phyloP scores from a whole-genome alignment of 129 eudicot species.

The Daucus carota region DNA sequence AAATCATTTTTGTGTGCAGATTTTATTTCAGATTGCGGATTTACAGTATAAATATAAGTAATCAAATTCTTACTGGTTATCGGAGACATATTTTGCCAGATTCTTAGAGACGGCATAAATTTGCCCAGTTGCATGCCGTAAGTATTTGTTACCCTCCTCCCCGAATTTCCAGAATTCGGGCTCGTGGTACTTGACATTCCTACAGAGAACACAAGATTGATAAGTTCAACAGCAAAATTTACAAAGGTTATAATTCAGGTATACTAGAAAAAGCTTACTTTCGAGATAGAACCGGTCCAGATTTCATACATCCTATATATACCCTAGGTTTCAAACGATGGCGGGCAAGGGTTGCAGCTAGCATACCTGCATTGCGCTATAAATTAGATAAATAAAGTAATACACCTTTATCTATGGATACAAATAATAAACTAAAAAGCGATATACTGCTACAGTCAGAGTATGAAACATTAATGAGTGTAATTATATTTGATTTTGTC shows the following conservation, averaged over 20 bases:
- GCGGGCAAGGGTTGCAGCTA: slow-evolving; percentile 50
- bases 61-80: slow-evolving; percentile 38
- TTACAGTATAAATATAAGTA: background rate
- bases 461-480: background rate
- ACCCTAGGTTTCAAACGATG: slow-evolving; percentile 49
- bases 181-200: slow-evolving; percentile 59
- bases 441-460: background rate
- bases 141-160: slow-evolving; percentile 61
- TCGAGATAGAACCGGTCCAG: slow-evolving; percentile 61
- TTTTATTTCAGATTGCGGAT: background rate
- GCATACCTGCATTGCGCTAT: slow-evolving; percentile 30
- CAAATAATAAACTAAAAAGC: background rate
- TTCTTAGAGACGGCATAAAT: slow-evolving; percentile 57
- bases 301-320: slow-evolving; percentile 67
- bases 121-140: slow-evolving; percentile 73
- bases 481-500: background rate
- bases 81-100: slow-evolving; percentile 50
- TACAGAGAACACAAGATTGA: slow-evolving; percentile 17
- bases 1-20: background rate
- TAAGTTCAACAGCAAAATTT: background rate
- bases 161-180: slow-evolving; percentile 72
- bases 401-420: background rate
- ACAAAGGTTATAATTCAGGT: background rate
- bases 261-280: slow-evolving; percentile 21
- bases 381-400: background rate